A percentile compares a stretch with the other conserved stretches of the same genome.
These are phyloP conservation scores for Rhodamnia argentea DNA, from an alignment of 345 rosid genomes.

Conservation along the genomic window DNA sequence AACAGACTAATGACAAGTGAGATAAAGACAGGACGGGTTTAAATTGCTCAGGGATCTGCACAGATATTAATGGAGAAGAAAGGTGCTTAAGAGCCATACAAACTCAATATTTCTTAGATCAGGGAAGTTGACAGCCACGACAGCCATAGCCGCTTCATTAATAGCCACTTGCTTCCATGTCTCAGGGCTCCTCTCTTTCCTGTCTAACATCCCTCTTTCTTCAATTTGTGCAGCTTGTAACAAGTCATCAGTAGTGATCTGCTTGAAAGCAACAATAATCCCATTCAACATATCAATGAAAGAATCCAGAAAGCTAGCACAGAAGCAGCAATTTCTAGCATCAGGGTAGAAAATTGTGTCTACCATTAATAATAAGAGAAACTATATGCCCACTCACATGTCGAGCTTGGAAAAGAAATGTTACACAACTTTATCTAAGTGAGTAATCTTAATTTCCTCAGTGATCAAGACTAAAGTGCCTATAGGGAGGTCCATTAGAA, in stretches of 20 bases:
- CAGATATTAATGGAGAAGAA: not conserved
- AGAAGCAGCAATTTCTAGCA: not conserved
- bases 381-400: not conserved
- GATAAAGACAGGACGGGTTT: not conserved
- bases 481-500: not conserved
- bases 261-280: constrained; percentile 6
- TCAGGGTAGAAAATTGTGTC: not conserved
- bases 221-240: constrained; percentile 95
- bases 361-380: not conserved
- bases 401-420: not conserved
- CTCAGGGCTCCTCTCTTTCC: constrained; percentile 67
- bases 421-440: not conserved
- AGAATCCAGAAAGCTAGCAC: not conserved
- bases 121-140: constrained; percentile 85
- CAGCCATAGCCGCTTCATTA: constrained; percentile 95
- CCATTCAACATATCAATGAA: not conserved
- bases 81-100: constrained; percentile 33
- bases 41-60: not conserved
- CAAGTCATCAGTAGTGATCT: constrained; percentile 93
- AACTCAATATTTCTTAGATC: constrained; percentile 82
- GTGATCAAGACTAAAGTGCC: not conserved
- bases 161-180: constrained; percentile 86
- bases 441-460: not conserved
- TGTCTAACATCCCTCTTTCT: constrained; percentile 90
- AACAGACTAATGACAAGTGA: not conserved